phyloP scores from a whole-genome alignment of 345 rosid species.

The Salix suchowensis region DNA sequence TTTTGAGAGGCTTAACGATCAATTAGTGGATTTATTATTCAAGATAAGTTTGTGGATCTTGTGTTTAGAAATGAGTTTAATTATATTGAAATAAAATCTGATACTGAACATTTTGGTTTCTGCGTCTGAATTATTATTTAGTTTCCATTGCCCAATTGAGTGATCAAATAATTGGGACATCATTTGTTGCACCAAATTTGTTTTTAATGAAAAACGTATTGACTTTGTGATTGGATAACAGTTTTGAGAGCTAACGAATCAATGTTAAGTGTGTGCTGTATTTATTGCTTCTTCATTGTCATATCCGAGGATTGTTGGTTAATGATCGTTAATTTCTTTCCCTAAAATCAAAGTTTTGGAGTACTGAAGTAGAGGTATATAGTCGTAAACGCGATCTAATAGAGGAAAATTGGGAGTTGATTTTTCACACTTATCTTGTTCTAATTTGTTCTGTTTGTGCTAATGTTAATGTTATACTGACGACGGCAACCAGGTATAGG shows the following conservation, averaged over 20 bases:
- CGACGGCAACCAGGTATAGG: slow-evolving; percentile 8
- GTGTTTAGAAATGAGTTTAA: too few species aligned
- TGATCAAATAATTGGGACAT: too few species aligned
- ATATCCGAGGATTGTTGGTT: neutral
- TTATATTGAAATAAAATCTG: too few species aligned
- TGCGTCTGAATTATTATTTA: too few species aligned
- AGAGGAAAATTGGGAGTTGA: neutral
- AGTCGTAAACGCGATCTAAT: neutral
- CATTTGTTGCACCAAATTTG: too few species aligned
- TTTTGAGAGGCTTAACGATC: neutral
- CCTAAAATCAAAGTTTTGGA: neutral
- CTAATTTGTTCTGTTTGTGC: neutral
- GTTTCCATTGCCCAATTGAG: too few species aligned
- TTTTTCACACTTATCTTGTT: neutral
- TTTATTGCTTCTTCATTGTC: neutral
- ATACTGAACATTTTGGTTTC: too few species aligned
- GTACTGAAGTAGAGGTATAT: neutral
- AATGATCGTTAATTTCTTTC: neutral
- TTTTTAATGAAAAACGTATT: too few species aligned
- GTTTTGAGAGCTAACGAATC: neutral
- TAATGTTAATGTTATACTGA: neutral
- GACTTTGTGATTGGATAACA: too few species aligned
- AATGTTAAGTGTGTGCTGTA: neutral
- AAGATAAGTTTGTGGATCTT: neutral
- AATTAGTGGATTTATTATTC: neutral